Evolutionary conservation across 2,329 filamentous ascomycete genomes (phyloP), one percentile per base, ranked within the genome.

Genomic region (Zasmidium cellare): DNA sequence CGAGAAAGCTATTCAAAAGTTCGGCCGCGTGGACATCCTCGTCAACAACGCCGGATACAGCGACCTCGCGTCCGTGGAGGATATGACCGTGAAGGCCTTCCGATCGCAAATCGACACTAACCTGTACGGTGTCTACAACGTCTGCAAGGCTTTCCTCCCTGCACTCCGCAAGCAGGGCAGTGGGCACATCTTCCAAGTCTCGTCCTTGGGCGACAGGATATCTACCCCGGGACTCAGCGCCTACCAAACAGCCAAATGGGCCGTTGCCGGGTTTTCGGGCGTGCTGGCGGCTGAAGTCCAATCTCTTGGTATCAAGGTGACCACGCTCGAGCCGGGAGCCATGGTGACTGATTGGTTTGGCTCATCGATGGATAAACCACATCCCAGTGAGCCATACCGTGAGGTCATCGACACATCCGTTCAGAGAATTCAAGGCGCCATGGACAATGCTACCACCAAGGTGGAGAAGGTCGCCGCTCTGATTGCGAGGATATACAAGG

Each of bases 401-500:
- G 46, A 49, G 23, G 22, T 28, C 16, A 18, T 49, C 7, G 22
- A 18, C 16, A 49, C 3, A 3, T 3, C 16, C 9, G 18, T 3
- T 23, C 22, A 49, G 22, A 9, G 3, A 2, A 24, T 49, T 14
- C 2, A 11, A 11, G 9, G 22, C 14, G 46, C 46, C 22, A 25
- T 18, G 46, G 9, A 24, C 3, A 18, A 18, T 23, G 25, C 22
- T 5, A 28, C 22, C 3, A 49, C 46, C 12, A 49, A 49, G 22
- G 16, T 49, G 46, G 46, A 49, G 12, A 49, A 28, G 18, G 46
- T 49, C 6, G 46, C n/a, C 12, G 46, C 3, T 9, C 14, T 49
- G 6, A 49, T 49, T n/a, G 46, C 19, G 22, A 49, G 23, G 23
- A 14, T 49, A 9, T 49, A 25, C 46, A 63, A 48, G 0, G 93